phyloP scores from a whole-genome alignment of 106 monocot genomes.

The Dactylorhiza incarnata region DNA sequence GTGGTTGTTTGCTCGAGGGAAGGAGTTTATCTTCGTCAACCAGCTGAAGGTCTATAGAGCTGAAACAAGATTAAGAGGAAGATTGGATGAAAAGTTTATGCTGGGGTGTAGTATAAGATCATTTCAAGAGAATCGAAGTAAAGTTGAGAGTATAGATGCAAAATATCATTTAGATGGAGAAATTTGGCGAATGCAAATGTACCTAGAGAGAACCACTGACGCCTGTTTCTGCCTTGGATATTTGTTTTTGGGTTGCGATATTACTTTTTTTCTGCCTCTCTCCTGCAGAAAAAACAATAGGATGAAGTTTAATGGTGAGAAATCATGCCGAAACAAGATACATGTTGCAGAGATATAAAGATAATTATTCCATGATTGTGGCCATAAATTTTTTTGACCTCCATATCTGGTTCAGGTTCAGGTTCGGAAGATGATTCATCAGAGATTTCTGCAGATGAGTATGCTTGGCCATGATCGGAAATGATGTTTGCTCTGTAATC shows the following conservation, averaged over 20 bases:
- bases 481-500: background rate
- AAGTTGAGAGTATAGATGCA: background rate
- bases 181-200: background rate
- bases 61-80: conserved; percentile 11
- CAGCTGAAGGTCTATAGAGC: conserved; percentile 20
- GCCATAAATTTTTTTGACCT: conserved; percentile 17
- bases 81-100: background rate
- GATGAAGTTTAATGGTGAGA: background rate
- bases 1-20: conserved; percentile 12
- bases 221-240: conserved; percentile 9
- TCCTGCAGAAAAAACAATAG: conserved; percentile 30
- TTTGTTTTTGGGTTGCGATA: conserved; percentile 6
- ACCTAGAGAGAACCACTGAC: conserved; percentile 15
- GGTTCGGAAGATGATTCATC: conserved; percentile 23
- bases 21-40: conserved; percentile 20
- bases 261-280: background rate
- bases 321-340: conserved; percentile 3
- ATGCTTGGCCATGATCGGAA: conserved; percentile 7
- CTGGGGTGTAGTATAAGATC: background rate
- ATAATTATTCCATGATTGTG: conserved; percentile 1
- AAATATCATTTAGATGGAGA: too few relatives aligned
- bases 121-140: background rate
- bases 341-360: conserved; percentile 3
- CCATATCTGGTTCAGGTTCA: conserved; percentile 17
- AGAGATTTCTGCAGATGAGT: conserved; percentile 8